Percentiles rank a stretch among this genome's conserved stretches.
Evolutionary conservation across 2,329 filamentous ascomycete species (phyloP).

Genomic region (Echinosphaeria canescens): DNA sequence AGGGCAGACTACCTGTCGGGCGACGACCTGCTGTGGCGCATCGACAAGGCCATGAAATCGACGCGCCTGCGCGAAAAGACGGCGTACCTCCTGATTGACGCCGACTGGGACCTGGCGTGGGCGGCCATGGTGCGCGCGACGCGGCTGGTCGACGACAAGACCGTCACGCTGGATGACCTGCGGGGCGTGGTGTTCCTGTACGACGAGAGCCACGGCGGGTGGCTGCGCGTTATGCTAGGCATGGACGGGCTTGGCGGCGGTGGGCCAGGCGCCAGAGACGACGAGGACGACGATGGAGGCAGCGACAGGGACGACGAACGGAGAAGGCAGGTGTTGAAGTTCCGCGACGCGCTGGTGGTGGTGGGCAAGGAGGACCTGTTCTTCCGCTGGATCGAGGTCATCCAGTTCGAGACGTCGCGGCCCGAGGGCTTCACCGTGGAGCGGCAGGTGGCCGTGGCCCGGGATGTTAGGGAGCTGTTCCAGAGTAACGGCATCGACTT

Average conservation of each 20-base stretch:
- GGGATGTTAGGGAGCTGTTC: conserved; percentile 59
- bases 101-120: conserved; percentile 78
- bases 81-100: conserved; percentile 69
- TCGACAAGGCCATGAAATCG: conserved; percentile 48
- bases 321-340: conserved; percentile 54
- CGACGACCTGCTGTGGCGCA: conserved; percentile 34
- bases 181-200: conserved; percentile 48
- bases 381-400: conserved; percentile 80
- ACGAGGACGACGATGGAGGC: conserved; percentile 26
- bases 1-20: conserved; percentile 22
- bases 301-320: conserved; percentile 35
- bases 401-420: conserved; percentile 66
- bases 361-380: conserved; percentile 79
- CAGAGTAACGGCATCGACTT: conserved; percentile 59
- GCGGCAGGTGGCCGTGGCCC: conserved; percentile 48
- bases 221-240: conserved; percentile 31
- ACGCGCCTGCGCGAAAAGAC: conserved; percentile 55
- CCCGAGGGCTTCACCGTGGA: conserved; percentile 62
- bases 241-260: not conserved
- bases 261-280: too few species aligned
- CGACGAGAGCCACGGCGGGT: conserved; percentile 46
- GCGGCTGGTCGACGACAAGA: conserved; percentile 40
- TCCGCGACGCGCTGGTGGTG: conserved; percentile 52
- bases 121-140: conserved; percentile 57
- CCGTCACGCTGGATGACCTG: conserved; percentile 41